Evolutionary conservation across 805 yeast species (phyloP).

Genomic region (Starmerella davenportii): DNA sequence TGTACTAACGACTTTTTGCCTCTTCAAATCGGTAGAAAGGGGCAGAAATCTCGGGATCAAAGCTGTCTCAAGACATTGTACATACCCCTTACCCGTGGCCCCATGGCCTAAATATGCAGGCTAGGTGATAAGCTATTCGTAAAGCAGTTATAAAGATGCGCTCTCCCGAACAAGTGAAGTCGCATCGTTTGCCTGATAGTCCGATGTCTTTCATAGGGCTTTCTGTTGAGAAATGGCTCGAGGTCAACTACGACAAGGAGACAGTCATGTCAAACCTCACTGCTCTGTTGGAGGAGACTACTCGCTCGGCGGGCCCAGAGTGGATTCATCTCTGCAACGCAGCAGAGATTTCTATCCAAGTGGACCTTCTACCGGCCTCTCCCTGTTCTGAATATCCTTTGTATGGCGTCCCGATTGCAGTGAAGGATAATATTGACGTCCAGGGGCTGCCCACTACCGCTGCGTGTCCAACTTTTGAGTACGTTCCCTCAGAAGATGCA

Average conservation of each 20-base stretch:
- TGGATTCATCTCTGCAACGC: conserved; percentile 69
- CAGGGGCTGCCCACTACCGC: conserved; percentile 74
- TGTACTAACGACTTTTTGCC: too few relatives aligned
- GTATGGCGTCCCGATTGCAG: conserved; percentile 89
- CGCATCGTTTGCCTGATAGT: too few relatives aligned
- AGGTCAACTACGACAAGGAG: conserved; percentile 2
- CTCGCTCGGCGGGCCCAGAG: conserved; percentile 34
- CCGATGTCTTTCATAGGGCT: conserved; percentile 7
- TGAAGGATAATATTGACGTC: conserved; percentile 88
- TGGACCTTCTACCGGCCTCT: conserved; percentile 36
- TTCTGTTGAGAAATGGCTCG: conserved; percentile 11
- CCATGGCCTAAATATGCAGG: not conserved
- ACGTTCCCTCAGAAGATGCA: conserved; percentile 53
- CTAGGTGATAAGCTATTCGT: not conserved
- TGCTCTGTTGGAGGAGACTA: conserved; percentile 2
- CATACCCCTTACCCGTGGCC: not conserved
- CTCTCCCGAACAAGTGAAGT: too few relatives aligned
- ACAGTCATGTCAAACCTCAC: conserved; percentile 4
- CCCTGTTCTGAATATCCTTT: conserved; percentile 30
- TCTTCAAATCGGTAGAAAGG: too few relatives aligned
- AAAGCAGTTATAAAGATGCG: not conserved
- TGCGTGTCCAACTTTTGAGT: conserved; percentile 77
- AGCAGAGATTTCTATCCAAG: conserved; percentile 54
- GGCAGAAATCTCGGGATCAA: too few relatives aligned
- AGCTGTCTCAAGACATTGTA: too few relatives aligned